phyloP scores from a whole-genome alignment of 75 land plant genomes.

The Picea sitchensis region DNA sequence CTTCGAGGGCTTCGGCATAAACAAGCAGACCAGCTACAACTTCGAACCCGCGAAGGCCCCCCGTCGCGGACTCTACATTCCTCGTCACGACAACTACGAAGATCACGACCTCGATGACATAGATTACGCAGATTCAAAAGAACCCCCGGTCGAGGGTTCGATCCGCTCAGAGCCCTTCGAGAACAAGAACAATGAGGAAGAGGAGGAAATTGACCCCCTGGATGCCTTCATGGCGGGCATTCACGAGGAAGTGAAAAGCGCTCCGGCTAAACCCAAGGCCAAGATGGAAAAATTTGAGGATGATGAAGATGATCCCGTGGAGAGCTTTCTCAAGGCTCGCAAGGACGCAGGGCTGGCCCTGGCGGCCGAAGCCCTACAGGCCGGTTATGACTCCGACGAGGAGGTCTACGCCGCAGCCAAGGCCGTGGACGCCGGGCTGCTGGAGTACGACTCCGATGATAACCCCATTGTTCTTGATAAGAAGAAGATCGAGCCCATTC shows the following conservation, averaged over 20 bases:
- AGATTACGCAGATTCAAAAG: conserved; percentile 38
- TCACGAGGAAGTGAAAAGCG: conserved; percentile 68
- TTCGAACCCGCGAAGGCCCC: conserved; percentile 67
- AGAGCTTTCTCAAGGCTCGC: conserved; percentile 80
- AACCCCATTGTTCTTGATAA: conserved; percentile 65
- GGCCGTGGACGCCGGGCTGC: conserved; percentile 81
- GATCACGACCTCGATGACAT: conserved; percentile 75
- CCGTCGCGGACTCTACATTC: conserved; percentile 53
- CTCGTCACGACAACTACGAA: conserved; percentile 68
- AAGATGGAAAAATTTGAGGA: conserved; percentile 54
- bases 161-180: neutral
- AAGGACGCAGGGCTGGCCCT: conserved; percentile 73
- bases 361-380: conserved; percentile 90
- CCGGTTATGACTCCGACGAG: conserved; percentile 94
- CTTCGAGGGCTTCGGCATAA: conserved; percentile 86
- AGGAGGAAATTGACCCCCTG: conserved; percentile 85
- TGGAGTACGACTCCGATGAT: conserved; percentile 96
- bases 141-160: neutral
- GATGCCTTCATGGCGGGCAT: conserved; percentile 97
- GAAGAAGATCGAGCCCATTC: conserved; percentile 85
- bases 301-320: conserved; percentile 86
- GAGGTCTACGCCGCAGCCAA: conserved; percentile 98
- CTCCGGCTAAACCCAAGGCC: conserved; percentile 44
- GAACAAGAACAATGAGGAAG: conserved; percentile 9
- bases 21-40: conserved; percentile 58